These are phyloP conservation scores for Xylaria castorea DNA, from an alignment of 495 filamentous ascomycete genomes.

Conservation along the genomic window DNA sequence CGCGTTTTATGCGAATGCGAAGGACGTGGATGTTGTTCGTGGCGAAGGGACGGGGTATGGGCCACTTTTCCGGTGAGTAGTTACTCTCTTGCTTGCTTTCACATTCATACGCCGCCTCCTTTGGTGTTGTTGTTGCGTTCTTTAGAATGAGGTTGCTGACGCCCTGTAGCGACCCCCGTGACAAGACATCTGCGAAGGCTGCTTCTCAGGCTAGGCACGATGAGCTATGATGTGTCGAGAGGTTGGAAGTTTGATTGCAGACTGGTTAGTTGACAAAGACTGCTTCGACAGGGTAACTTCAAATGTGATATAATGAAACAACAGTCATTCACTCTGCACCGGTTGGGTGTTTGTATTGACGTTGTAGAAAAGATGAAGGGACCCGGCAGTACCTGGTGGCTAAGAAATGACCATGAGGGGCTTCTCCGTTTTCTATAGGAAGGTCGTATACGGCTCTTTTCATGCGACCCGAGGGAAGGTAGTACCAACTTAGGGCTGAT, in stretches of 20 bases:
- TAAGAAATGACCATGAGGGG: background rate
- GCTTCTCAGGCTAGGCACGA: constrained; percentile 11
- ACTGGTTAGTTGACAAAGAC: background rate
- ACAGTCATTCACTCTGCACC: background rate
- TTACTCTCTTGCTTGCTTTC: background rate
- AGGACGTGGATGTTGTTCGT: constrained; percentile 32
- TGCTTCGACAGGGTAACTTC: background rate
- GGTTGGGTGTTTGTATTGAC: background rate
- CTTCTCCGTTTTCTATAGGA: background rate
- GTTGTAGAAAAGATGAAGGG: background rate
- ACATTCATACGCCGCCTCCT: background rate
- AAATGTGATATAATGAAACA: background rate
- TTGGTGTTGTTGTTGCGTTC: background rate
- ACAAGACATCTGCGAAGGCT: constrained; percentile 4
- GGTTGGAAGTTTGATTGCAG: background rate
- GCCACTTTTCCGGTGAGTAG: constrained; percentile 30
- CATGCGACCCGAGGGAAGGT: background rate
- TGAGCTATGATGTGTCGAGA: constrained; percentile 7
- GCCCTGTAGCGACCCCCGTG: background rate
- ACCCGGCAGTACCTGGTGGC: background rate
- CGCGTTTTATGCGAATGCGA: constrained; percentile 26
- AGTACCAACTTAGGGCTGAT: background rate
- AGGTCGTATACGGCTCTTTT: background rate
- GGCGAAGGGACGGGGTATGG: constrained; percentile 40
- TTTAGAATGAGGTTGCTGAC: background rate